Conservation (phyloP, 2,329 filamentous ascomycete genomes). For the Aspergillus phoenicis region DNA sequence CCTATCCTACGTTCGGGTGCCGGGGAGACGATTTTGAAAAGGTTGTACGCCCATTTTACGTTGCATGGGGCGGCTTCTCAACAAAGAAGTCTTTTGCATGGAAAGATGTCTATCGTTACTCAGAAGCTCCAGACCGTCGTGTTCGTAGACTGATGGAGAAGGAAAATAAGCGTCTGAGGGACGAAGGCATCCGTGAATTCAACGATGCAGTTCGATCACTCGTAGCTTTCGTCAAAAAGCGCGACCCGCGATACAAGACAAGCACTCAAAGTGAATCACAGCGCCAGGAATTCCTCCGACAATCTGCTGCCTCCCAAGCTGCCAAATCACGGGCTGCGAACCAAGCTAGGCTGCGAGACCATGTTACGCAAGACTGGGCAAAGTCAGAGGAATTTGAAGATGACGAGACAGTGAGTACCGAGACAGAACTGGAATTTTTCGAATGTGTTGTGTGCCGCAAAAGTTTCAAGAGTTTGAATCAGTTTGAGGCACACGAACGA, state of each 20-base stretch:
- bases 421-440: constrained; percentile 57
- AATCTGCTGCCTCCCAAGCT: constrained; percentile 80
- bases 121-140: constrained; percentile 83
- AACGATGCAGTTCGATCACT: constrained; percentile 88
- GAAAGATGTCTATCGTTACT: constrained; percentile 81
- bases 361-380: constrained; percentile 74
- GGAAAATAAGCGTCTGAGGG: constrained; percentile 82
- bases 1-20: constrained; percentile 82
- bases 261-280: constrained; percentile 79
- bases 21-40: constrained; percentile 75
- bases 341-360: constrained; percentile 68
- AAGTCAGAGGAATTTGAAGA: constrained; percentile 59
- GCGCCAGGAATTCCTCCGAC: constrained; percentile 74
- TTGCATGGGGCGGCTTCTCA: constrained; percentile 75
- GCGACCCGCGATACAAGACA: constrained; percentile 80
- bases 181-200: constrained; percentile 82
- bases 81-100: constrained; percentile 86
- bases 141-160: constrained; percentile 88
- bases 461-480: constrained; percentile 84
- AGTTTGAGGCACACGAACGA: constrained; percentile 87
- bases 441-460: constrained; percentile 68
- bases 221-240: constrained; percentile 84
- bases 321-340: constrained; percentile 80
- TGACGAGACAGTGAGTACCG: constrained; percentile 50
- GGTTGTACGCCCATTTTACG: constrained; percentile 79